These are phyloP conservation scores for Fusarium coffeatum DNA, from an alignment of 2,329 filamentous ascomycete species.

Conservation along the genomic window DNA sequence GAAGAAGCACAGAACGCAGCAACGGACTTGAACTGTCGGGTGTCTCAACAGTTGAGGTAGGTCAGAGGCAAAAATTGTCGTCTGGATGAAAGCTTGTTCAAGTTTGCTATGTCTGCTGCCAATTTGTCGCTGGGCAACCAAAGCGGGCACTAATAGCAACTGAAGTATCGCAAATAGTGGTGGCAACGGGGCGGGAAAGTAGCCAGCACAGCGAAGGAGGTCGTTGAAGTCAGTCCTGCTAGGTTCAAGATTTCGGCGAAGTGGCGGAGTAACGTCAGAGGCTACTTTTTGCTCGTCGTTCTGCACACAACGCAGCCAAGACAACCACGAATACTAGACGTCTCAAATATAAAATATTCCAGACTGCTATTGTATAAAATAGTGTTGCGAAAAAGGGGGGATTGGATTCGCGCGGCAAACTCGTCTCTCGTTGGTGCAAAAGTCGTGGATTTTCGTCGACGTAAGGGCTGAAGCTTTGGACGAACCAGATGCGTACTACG, in stretches of 20 bases:
- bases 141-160: conserved; percentile 12
- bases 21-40: conserved; percentile 12
- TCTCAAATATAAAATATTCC: conserved; percentile 6
- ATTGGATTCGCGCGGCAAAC: conserved; percentile 13
- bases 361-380: conserved; percentile 11
- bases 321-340: conserved; percentile 8
- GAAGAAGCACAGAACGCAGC: conserved; percentile 12
- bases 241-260: conserved; percentile 8
- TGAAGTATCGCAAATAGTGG: background rate
- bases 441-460: conserved; percentile 36
- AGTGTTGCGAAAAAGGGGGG: conserved; percentile 15
- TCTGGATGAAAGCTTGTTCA: conserved; percentile 15
- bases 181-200: conserved; percentile 30
- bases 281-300: conserved; percentile 30
- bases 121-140: conserved; percentile 30
- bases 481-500: conserved; percentile 23
- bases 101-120: background rate
- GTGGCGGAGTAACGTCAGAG: conserved; percentile 43
- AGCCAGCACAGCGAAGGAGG: conserved; percentile 44
- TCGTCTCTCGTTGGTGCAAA: conserved; percentile 33
- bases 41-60: conserved; percentile 4
- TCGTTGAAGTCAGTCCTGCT: conserved; percentile 13
- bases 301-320: conserved; percentile 21
- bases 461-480: conserved; percentile 31
- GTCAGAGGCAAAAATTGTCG: background rate